Evolutionary conservation across 1,284 basidiomycete genomes (phyloP).

Genomic region (Malassezia obtusa): DNA sequence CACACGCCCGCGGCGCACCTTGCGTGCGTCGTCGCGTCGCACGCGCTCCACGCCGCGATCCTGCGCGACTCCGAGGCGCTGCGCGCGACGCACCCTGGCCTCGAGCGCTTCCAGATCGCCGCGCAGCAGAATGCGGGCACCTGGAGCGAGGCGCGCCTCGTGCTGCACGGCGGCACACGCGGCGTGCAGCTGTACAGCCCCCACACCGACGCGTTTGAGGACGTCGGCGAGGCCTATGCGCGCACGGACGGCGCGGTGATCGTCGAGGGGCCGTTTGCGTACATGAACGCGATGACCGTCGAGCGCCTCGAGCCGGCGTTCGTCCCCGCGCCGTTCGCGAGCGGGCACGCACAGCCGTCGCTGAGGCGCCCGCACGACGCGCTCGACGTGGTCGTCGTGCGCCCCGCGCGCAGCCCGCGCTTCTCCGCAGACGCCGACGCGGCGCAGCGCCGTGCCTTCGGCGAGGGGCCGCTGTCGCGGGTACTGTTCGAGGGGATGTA

Average conservation of each 20-base stretch:
- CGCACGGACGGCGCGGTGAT: background rate
- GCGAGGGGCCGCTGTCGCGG: constrained; percentile 14
- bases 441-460: constrained; percentile 11
- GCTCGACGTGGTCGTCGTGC: constrained; percentile 71
- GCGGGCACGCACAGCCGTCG: background rate
- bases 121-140: constrained; percentile 63
- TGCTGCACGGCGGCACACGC: constrained; percentile 52
- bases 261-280: constrained; percentile 61
- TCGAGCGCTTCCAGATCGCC: constrained; percentile 78
- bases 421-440: background rate
- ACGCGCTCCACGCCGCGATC: constrained; percentile 74
- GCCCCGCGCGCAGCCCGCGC: constrained; percentile 55
- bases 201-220: constrained; percentile 51
- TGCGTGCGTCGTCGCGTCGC: constrained; percentile 52
- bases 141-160: constrained; percentile 62
- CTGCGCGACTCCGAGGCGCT: constrained; percentile 58
- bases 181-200: constrained; percentile 58
- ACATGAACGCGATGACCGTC: constrained; percentile 69
- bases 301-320: constrained; percentile 74
- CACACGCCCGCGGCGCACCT: constrained; percentile 11
- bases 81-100: constrained; percentile 59
- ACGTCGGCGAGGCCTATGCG: background rate
- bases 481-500: constrained; percentile 37
- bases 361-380: constrained; percentile 43
- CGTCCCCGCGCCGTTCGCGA: constrained; percentile 59